These are phyloP conservation scores for Adenanthera pavonina DNA, from an alignment of 306 rosid genomes.

Conservation along the genomic window DNA sequence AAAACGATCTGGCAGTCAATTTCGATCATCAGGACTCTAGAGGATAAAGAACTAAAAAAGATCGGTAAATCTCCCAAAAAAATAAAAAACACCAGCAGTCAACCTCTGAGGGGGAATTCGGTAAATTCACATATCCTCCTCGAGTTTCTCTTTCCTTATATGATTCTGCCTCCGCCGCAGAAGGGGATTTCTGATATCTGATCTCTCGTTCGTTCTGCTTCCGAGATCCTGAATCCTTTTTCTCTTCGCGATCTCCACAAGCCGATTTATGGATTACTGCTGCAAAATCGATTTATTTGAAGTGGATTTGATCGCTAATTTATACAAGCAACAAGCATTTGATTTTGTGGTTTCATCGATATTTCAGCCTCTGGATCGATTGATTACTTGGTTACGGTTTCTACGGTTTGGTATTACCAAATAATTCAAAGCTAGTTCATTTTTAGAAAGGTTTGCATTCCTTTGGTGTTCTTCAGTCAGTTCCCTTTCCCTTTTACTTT, in stretches of 20 bases:
- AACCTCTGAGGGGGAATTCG: neutral
- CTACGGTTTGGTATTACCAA: conserved; percentile 36
- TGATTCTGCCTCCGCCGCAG: neutral
- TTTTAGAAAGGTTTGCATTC: conserved; percentile 39
- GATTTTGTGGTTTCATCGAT: conserved; percentile 31
- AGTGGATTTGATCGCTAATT: conserved; percentile 21
- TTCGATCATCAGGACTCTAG: too few relatives aligned
- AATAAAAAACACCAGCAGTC: neutral
- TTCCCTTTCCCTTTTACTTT: neutral
- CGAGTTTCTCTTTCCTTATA: neutral
- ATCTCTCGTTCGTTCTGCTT: conserved; percentile 17
- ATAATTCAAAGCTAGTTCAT: conserved; percentile 22
- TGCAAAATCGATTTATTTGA: conserved; percentile 45
- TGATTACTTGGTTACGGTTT: conserved; percentile 49
- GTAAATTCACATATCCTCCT: neutral
- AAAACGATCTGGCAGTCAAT: neutral
- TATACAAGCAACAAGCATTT: conserved; percentile 33
- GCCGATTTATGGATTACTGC: conserved; percentile 57
- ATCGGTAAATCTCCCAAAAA: neutral
- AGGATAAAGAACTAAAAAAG: neutral
- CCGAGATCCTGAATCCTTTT: neutral
- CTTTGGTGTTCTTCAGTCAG: conserved; percentile 9
- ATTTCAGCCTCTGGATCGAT: conserved; percentile 47
- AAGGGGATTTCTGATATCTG: neutral
- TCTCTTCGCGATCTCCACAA: conserved; percentile 28